A percentile compares a stretch with the other conserved stretches of the same genome.
Evolutionary conservation across 2,329 filamentous ascomycete species (phyloP).

Genomic region (Sporothrix brasiliensis): DNA sequence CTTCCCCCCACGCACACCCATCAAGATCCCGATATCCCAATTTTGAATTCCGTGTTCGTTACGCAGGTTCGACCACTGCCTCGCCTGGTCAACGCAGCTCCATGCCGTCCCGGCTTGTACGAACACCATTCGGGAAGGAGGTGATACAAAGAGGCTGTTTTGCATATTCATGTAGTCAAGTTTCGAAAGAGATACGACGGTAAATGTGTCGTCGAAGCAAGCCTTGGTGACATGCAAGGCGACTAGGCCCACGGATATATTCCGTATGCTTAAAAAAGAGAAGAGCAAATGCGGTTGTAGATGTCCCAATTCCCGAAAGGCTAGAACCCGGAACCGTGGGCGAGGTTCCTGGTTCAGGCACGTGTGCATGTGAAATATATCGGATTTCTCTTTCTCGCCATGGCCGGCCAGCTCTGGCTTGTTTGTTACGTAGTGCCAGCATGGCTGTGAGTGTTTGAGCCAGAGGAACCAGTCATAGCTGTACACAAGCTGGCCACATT

Average conservation of each 20-base stretch:
- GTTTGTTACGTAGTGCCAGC: neutral
- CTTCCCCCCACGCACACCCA: neutral
- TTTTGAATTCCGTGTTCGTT: neutral
- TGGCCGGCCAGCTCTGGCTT: neutral
- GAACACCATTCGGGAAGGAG: neutral
- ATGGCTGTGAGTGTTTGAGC: neutral
- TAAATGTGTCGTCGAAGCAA: neutral
- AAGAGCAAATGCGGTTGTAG: neutral
- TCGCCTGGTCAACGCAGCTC: neutral
- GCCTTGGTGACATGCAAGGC: neutral
- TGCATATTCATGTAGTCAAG: neutral
- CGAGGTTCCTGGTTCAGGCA: slow-evolving; percentile 1
- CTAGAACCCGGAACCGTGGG: slow-evolving; percentile 9
- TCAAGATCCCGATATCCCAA: neutral
- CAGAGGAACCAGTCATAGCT: no score
- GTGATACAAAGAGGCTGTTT: neutral
- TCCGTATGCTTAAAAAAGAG: neutral
- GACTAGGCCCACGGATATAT: neutral
- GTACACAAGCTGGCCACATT: neutral
- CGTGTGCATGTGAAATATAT: neutral
- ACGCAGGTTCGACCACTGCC: neutral
- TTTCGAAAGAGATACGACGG: neutral
- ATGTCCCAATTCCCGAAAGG: neutral
- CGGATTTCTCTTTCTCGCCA: neutral
- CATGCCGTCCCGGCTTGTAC: slow-evolving; percentile 3